Percentiles rank a stretch among this genome's conserved stretches.
Evolutionary conservation across 116 monocot species (phyloP).

Genomic region (Dioscorea cayenensis): DNA sequence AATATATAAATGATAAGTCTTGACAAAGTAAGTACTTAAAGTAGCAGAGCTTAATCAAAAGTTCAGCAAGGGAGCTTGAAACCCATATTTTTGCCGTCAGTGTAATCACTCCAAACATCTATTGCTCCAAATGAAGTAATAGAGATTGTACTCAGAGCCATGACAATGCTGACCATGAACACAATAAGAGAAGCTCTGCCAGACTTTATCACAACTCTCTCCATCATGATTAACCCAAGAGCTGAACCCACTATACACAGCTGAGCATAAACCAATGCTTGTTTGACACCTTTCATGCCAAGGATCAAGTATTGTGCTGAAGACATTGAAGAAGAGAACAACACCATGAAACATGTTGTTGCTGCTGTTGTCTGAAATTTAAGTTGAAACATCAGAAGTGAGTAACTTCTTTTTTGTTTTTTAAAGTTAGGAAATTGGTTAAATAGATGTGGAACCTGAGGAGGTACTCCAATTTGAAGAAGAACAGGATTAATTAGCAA

Average conservation of each 20-base stretch:
- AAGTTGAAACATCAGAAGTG: background rate
- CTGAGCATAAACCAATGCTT: slow-evolving; percentile 34
- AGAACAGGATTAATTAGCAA: slow-evolving; percentile 75
- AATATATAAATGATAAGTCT: no score
- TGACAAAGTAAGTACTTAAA: no score
- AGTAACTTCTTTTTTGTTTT: background rate
- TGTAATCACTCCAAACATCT: slow-evolving; percentile 69
- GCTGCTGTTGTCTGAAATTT: slow-evolving; percentile 56
- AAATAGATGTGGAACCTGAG: slow-evolving; percentile 37
- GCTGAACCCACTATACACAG: slow-evolving; percentile 50
- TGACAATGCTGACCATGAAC: slow-evolving; percentile 56
- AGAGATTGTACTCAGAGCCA: slow-evolving; percentile 67
- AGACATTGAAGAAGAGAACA: slow-evolving; percentile 90
- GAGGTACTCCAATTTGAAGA: slow-evolving; percentile 73
- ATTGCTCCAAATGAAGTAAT: slow-evolving; percentile 58
- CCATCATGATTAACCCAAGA: slow-evolving; percentile 40
- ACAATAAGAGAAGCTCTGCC: slow-evolving; percentile 75
- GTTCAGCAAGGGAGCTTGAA: slow-evolving; percentile 56
- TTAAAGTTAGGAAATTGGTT: background rate
- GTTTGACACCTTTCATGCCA: slow-evolving; percentile 35
- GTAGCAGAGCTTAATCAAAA: background rate
- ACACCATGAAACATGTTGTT: slow-evolving; percentile 70
- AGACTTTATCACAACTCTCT: slow-evolving; percentile 38
- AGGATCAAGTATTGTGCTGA: slow-evolving; percentile 66
- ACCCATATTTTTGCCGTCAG: slow-evolving; percentile 53